Evolutionary conservation across 148 eudicot species (phyloP), one percentile per base, ranked within the genome.

Genomic region (Chenopodium quinoa): DNA sequence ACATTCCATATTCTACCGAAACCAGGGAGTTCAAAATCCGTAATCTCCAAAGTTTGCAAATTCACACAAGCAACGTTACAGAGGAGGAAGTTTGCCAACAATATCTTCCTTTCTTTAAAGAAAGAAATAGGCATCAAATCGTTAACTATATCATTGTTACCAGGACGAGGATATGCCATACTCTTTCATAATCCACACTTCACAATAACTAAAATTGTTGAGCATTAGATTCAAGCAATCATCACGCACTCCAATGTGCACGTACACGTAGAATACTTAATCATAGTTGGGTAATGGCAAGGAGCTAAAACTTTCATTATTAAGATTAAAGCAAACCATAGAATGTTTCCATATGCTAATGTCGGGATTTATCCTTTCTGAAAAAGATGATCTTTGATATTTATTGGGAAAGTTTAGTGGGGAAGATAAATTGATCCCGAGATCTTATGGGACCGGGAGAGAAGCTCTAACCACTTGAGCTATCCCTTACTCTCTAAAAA

Each of bases 151-250:
- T 13, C 1, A 13, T 0, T 27, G 27, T 27, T 27, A 27, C 79
- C 79, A 77, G n/a, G 79, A 77, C n/a, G 31, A 40, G 20, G 19
- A 4, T 4, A 78, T 56, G 20, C 80, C 80, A 17, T 78, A 66
- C 80, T 78, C 79, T 52, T 65, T 77, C 79, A 77, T 77, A 13
- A 77, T 4, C 79, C 71, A 77, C 22, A 65, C 58, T 13, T 64
- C 29, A 40, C 32, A 40, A 17, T 63, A 32, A 63, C 14, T 20
- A n/a, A 63, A 10, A 64, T 50, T 0, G 37, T 66, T 78, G 17
- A 34, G 71, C 19, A 16, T 12, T 44, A 66, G 73, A 78, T 46
- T 4, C 80, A 78, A 25, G 62, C 62, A 78, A 46, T 8, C 73
- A 66, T 78, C 80, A 1, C 66, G 56, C 25, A 47, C 19, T 44